A percentile compares a stretch with the other conserved stretches of the same genome.
Evolutionary conservation across 306 rosid genomes (phyloP).

Genomic region (Ormosia emarginata): DNA sequence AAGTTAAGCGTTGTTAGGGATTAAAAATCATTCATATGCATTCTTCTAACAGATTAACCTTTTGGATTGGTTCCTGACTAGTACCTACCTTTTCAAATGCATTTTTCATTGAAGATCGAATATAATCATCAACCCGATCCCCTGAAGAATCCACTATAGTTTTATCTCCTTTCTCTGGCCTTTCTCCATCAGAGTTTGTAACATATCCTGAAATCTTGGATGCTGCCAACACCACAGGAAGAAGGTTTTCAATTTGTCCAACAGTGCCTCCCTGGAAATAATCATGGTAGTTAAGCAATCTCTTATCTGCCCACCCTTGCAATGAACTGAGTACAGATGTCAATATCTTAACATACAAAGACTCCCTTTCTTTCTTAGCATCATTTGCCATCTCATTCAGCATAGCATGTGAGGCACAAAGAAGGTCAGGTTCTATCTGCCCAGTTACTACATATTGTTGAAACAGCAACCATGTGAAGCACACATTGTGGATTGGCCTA

Average conservation of each 20-base stretch:
- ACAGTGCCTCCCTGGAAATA: conserved; percentile 52
- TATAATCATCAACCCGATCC: conserved; percentile 53
- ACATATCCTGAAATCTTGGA: conserved; percentile 51
- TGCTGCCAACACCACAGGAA: conserved; percentile 68
- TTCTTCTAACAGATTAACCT: neutral
- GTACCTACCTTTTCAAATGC: conserved; percentile 63
- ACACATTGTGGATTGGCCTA: conserved; percentile 60
- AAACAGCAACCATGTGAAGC: conserved; percentile 77
- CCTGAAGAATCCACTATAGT: conserved; percentile 39
- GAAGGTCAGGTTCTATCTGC: conserved; percentile 66
- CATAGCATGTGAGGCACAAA: conserved; percentile 74
- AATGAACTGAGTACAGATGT: conserved; percentile 53
- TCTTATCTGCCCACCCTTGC: conserved; percentile 73
- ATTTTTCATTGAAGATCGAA: conserved; percentile 54
- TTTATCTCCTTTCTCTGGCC: conserved; percentile 29
- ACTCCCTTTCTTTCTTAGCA: conserved; percentile 55
- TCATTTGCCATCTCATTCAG: conserved; percentile 67
- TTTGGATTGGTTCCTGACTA: neutral
- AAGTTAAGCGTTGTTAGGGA: neutral
- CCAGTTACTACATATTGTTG: conserved; percentile 67
- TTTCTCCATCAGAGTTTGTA: conserved; percentile 36
- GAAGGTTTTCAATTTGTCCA: conserved; percentile 69
- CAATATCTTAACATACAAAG: conserved; percentile 52
- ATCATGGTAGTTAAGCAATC: conserved; percentile 62
- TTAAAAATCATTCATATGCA: neutral